Base-by-base conservation (phyloP, 2,329 filamentous ascomycete genomes). In the Coniochaeta sp. region DNA sequence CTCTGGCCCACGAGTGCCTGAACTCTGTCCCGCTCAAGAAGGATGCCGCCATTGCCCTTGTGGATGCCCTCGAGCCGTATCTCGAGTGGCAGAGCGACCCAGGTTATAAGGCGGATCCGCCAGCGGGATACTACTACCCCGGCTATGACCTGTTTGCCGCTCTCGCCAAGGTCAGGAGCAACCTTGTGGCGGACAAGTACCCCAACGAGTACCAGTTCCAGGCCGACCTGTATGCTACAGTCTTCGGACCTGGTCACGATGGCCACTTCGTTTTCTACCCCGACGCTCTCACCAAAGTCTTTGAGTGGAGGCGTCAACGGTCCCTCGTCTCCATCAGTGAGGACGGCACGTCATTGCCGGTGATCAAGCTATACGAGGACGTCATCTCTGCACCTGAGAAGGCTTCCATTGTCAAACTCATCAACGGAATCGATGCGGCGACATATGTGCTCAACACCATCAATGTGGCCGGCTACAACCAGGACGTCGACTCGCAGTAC, bases 331-430 rank as follows among this genome's bases (percentile, higher is more conserved):
- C 74, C 6, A 66, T 74, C 57, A 72, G 71, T 63, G 68, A 74
- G 50, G 71, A 75, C 26, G 67, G 70, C 58, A 59, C 59, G 17
- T 64, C 65, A 9, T 60, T 70, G 58, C 70, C 72, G 61, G 76
- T 79, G 12, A 76, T 87, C n/a, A 80, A 79, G 60, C 73, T 84
- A 3, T 84, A 85, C 59, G 62, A 65, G 61, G 61, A 65, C 17
- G 54, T 66, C 12, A 60, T 67, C 19, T 63, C 64, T 1, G 62
- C 66, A 6, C 67, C 68, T 1, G 63, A 64, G 8, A 67, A 59
- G 17, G 65, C 65, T 33, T 67, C 64, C 3, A 36, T 58, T 9
- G 65, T 72, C 7, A 64, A 63, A 19, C 62, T 63, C 22, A 71
- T 72, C 65, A 69, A 72, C 54, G 69, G 69, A 43, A 57, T 66